Evolutionary conservation across 2,329 filamentous ascomycete species (phyloP).

Genomic region (Setomelanomma holmii): DNA sequence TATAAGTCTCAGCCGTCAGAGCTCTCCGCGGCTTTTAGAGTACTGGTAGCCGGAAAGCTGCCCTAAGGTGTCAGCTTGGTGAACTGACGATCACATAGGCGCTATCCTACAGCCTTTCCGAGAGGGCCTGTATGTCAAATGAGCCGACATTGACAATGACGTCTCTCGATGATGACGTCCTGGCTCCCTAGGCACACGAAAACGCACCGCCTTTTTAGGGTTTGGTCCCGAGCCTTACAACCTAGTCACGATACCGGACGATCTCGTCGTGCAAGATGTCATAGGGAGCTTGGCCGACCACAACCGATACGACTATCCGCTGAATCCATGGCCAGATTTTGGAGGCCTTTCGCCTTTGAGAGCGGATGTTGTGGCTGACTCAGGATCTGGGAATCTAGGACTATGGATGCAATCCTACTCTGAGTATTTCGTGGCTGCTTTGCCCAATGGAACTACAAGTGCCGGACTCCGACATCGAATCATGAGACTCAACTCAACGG

Average conservation of each 20-base stretch:
- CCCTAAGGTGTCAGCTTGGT: too few relatives aligned
- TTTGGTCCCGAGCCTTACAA: conserved; percentile 13
- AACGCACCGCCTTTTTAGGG: not conserved
- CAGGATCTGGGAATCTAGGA: too few relatives aligned
- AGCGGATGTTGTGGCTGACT: not conserved
- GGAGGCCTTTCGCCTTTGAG: not conserved
- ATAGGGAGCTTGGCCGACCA: conserved; percentile 3
- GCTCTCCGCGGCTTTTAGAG: too few relatives aligned
- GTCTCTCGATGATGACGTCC: not conserved
- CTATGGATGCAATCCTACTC: not conserved
- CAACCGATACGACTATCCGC: not conserved
- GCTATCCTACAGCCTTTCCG: conserved; percentile 11
- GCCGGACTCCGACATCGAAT: conserved; percentile 6
- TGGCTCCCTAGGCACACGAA: not conserved
- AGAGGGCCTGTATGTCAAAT: conserved; percentile 6
- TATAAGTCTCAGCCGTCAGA: too few relatives aligned
- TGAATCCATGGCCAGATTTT: not conserved
- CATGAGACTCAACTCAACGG: conserved; percentile 10
- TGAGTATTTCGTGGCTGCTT: conserved; percentile 1
- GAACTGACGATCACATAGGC: not conserved
- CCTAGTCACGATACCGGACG: conserved; percentile 13
- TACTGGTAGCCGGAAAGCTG: too few relatives aligned
- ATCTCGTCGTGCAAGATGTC: conserved; percentile 11
- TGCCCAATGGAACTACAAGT: conserved; percentile 7
- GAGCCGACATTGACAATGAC: conserved; percentile 3